Base-by-base conservation (phyloP, 2,329 filamentous ascomycete species). In the Venturiaceae sp. region DNA sequence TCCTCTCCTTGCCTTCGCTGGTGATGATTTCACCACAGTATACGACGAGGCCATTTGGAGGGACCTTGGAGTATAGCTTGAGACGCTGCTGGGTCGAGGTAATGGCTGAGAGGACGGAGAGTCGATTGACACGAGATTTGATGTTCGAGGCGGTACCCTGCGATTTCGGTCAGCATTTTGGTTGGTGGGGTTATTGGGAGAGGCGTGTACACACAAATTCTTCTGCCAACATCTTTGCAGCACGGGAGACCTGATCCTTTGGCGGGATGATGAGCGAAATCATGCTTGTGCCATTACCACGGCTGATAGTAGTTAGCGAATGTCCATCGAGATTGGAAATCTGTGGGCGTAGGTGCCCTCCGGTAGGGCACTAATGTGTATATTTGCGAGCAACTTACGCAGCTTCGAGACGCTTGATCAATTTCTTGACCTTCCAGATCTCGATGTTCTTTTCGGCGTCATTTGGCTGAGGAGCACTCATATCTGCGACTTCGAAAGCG, bases 21-120 rank as follows among this genome's bases (percentile, higher is more conserved):
- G 94, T 99, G 80, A 99, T 87, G 74, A 99, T 97, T 96, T 99
- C 94, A 86, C 94, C 94, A 75, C 94, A 99, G 83, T 99, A 99
- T 66, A 99, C 88, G 64, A 99, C 94, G 65, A 99, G 80, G 61
- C 94, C 94, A 76, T 99, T 99, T 54, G 94, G 90, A 33, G 95
- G 94, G 59, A 99, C 94, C 77, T 97, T 97, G 78, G 92, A 96
- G 81, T 99, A 99, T 53, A 99, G 83, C 83, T 99, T 99, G 65
- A 99, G 85, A 74, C 94, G 89, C 80, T 99, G 94, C 78, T 99
- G 95, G 67, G 94, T 99, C 62, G 94, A 99, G 57, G 94, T 99
- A 69, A 99, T 99, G 74, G 94, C 94, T 37, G 92, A 97, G 66
- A 99, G 81, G 66, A 99, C 94, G 56, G 94, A 99, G 72, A 97